A percentile compares a stretch with the other conserved stretches of the same genome.
phyloP scores from a whole-genome alignment of 768 basidiomycete species.

The Leccinum longicurvipes region DNA sequence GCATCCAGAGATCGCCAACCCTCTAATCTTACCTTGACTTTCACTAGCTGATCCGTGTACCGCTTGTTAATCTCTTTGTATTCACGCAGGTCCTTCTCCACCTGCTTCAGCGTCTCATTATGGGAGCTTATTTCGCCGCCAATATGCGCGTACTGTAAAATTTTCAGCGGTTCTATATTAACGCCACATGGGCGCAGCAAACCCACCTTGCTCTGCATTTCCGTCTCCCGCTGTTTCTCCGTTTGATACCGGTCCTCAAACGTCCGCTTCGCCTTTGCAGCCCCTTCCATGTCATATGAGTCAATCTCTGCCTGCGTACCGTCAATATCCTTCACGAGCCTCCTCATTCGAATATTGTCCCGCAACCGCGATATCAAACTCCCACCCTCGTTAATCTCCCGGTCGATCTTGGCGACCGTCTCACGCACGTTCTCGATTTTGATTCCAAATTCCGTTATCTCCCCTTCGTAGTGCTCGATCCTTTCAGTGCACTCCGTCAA shows the following conservation, averaged over 20 bases:
- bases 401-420: slow-evolving; percentile 58
- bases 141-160: slow-evolving; percentile 66
- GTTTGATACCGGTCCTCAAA: slow-evolving; percentile 78
- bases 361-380: slow-evolving; percentile 67
- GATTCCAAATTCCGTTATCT: slow-evolving; percentile 40
- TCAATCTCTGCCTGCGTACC: slow-evolving; percentile 70
- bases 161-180: background rate
- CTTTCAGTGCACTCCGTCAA: slow-evolving; percentile 57
- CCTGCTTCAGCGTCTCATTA: slow-evolving; percentile 59
- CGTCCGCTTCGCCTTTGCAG: slow-evolving; percentile 76
- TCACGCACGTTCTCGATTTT: slow-evolving; percentile 41
- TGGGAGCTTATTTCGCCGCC: slow-evolving; percentile 80
- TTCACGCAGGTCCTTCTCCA: slow-evolving; percentile 72
- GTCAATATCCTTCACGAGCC: slow-evolving; percentile 62
- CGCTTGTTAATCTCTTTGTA: slow-evolving; percentile 83
- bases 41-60: slow-evolving; percentile 88
- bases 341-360: slow-evolving; percentile 80
- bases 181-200: background rate
- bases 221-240: slow-evolving; percentile 69
- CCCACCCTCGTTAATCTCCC: slow-evolving; percentile 75
- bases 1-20: background rate
- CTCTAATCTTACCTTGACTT: slow-evolving; percentile 72
- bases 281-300: slow-evolving; percentile 77
- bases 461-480: slow-evolving; percentile 46
- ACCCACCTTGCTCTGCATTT: slow-evolving; percentile 65